These are phyloP conservation scores for Pezicula neosporulosa DNA, from an alignment of 2,329 filamentous ascomycete species.

Conservation along the genomic window DNA sequence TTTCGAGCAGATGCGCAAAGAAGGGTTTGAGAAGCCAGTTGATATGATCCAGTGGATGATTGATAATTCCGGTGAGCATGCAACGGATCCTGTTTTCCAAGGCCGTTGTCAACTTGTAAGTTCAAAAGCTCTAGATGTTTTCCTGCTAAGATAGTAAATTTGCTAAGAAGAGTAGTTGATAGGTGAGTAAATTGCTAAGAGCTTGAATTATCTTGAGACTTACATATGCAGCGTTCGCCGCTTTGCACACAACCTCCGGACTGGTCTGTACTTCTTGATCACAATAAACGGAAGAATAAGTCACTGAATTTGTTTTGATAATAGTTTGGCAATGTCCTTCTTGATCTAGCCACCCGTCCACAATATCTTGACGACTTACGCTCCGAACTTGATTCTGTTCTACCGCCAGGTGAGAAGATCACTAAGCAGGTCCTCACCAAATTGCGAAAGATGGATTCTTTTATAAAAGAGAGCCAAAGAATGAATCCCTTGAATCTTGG, in stretches of 20 bases:
- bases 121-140: background rate
- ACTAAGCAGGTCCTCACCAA: constrained; percentile 5
- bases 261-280: background rate
- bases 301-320: background rate
- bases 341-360: constrained; percentile 25
- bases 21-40: background rate
- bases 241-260: background rate
- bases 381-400: constrained; percentile 9
- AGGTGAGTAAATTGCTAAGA: background rate
- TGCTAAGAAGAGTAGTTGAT: background rate
- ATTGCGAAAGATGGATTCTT: constrained; percentile 32
- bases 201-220: background rate
- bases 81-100: background rate
- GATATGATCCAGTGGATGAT: constrained; percentile 2
- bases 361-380: constrained; percentile 31
- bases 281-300: too few species aligned
- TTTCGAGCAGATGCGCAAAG: too few species aligned
- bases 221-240: background rate
- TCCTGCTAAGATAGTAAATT: background rate
- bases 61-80: background rate
- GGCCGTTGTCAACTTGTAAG: background rate
- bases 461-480: constrained; percentile 34
- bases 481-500: constrained; percentile 30
- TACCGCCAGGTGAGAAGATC: constrained; percentile 33
- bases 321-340: background rate